Conservation (phyloP, 1,284 basidiomycete genomes). For the Fomitopsis palustris region DNA sequence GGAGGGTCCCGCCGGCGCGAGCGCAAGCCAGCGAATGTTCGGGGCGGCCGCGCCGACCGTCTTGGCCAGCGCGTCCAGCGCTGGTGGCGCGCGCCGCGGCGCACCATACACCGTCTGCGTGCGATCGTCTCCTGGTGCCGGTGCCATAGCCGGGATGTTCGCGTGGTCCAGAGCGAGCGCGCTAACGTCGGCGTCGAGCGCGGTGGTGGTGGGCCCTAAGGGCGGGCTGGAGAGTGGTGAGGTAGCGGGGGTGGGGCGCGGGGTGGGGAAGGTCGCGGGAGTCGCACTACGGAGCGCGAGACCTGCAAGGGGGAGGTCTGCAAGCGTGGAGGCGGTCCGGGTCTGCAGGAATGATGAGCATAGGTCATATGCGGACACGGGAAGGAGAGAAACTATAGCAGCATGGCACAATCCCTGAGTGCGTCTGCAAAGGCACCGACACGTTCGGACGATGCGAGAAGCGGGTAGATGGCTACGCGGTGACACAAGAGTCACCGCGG, state of each 20-base stretch:
- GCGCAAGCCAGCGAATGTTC: slow-evolving; percentile 9
- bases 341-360: not conserved
- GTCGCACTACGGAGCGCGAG: slow-evolving; percentile 5
- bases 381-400: not conserved
- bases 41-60: slow-evolving; percentile 9
- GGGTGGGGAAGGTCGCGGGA: slow-evolving; percentile 1
- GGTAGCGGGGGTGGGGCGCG: not conserved
- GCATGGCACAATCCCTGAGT: not conserved
- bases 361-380: not conserved
- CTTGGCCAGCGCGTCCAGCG: slow-evolving; percentile 7
- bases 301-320: slow-evolving; percentile 7
- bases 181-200: not conserved
- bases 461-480: too few species aligned
- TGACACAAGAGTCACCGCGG: too few species aligned
- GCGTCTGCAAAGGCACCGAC: not conserved
- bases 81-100: not conserved
- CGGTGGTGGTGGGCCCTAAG: slow-evolving; percentile 8
- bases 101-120: not conserved
- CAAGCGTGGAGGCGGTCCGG: slow-evolving; percentile 9
- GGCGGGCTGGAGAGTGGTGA: slow-evolving; percentile 2
- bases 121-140: not conserved
- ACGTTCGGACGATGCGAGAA: too few species aligned
- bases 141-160: too few species aligned
- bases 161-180: slow-evolving; percentile 4
- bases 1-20: not conserved